Conservation (phyloP, 371 early-diverging fungal species). For the Rhizopus delemar region DNA sequence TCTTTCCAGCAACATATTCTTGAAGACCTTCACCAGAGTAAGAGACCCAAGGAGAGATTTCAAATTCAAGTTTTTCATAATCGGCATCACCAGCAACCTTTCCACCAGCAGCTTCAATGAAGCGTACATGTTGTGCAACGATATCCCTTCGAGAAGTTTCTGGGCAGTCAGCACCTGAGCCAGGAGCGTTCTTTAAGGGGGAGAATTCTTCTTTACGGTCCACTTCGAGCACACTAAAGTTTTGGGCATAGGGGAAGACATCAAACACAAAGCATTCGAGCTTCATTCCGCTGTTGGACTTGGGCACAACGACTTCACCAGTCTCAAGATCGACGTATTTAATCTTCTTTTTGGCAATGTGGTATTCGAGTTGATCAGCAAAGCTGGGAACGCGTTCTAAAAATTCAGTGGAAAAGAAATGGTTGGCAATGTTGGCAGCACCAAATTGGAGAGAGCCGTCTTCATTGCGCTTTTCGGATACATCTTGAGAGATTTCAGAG, state of each 20-base stretch:
- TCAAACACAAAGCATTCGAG: constrained; percentile 97
- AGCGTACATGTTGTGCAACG: constrained; percentile 81
- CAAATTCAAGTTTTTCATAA: constrained; percentile 61
- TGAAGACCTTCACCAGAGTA: constrained; percentile 91
- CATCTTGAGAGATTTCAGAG: constrained; percentile 83
- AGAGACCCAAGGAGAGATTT: constrained; percentile 88
- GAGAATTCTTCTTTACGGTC: constrained; percentile 94
- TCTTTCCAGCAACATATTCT: constrained; percentile 66
- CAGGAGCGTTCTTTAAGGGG: constrained; percentile 97
- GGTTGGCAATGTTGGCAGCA: constrained; percentile 98
- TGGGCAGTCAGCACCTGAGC: constrained; percentile 84
- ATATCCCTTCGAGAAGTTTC: constrained; percentile 92
- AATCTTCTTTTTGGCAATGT: constrained; percentile 97
- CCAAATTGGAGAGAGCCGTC: constrained; percentile 77
- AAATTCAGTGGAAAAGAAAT: constrained; percentile 94
- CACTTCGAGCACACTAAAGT: constrained; percentile 90
- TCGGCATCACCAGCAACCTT: constrained; percentile 55
- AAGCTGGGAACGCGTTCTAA: constrained; percentile 80
- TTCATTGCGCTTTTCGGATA: constrained; percentile 67
- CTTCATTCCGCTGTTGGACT: constrained; percentile 80
- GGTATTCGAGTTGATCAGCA: constrained; percentile 86
- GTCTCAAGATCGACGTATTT: constrained; percentile 74
- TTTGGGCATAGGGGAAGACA: constrained; percentile 87
- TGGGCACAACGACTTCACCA: constrained; percentile 72
- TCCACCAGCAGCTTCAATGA: constrained; percentile 85